Evolutionary conservation across 805 yeast genomes (phyloP), one percentile per base, ranked within the genome.

Genomic region (Alloascoidea africana): DNA sequence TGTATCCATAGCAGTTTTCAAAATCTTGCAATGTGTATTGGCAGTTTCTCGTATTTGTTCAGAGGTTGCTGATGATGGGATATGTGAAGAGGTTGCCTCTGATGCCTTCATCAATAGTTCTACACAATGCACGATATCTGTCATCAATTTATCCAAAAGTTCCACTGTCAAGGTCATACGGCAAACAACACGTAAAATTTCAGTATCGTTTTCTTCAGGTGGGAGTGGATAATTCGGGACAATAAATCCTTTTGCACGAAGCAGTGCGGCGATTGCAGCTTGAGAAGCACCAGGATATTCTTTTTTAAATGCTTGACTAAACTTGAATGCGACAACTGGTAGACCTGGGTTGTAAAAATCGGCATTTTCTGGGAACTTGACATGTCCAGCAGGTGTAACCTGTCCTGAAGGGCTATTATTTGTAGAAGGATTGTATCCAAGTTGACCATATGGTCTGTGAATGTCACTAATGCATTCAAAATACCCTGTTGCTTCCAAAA

Each of bases 181-280:
- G 38, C 83, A 85, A 11, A 86, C 96, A 17, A 87, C 83, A 51
- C 96, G 71, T 44, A 86, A 64, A 41, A 85, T 80, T 58, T 87
- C 94, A 35, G 55, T 54, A 39, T 68, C 63, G 39, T 64, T 67
- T 34, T 76, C 74, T 23, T 54, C 49, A 14, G 66, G 62, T 18
- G 95, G 94, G 47, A 86, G 66, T 42, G 80, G 83, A 58, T 86
- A 86, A 63, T 86, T 85, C 46, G 95, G 94, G 44, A 86, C 66
- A 54, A 87, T 87, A 73, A 81, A 86, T 11, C 94, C 93, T 48
- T 75, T 73, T 53, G 68, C 72, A 54, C 96, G 71, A 49, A 86
- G 62, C 54, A 85, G 53, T 11, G 76, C 63, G 0, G 94, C 77
- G 17, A 86, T 56, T 41, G 82, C 65, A 14, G 77, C 66, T 57